Conservation (phyloP, 2,329 filamentous ascomycete genomes). For the Paracamarosporium sp. region DNA sequence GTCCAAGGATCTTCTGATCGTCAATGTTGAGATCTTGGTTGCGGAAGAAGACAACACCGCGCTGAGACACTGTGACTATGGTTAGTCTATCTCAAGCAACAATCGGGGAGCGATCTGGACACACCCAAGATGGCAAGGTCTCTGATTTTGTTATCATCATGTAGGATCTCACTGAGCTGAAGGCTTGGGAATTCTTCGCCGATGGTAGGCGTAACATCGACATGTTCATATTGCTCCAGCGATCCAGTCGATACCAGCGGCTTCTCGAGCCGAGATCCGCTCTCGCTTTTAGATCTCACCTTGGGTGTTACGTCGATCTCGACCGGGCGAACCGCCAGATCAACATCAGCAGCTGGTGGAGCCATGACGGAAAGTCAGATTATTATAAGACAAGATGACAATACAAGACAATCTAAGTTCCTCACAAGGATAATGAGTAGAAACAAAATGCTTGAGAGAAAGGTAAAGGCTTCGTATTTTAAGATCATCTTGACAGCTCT, state of each 20-base stretch:
- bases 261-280: not conserved
- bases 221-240: conserved; percentile 52
- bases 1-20: conserved; percentile 68
- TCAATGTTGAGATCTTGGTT: conserved; percentile 66
- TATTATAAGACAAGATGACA: not conserved
- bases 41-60: conserved; percentile 73
- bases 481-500: not conserved
- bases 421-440: too few relatives aligned
- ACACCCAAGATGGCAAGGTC: conserved; percentile 59
- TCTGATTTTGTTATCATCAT: conserved; percentile 38
- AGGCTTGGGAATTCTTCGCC: conserved; percentile 53
- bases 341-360: conserved; percentile 7
- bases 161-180: conserved; percentile 38
- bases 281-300: not conserved
- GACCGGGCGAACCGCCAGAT: not conserved
- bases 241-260: conserved; percentile 48
- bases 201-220: conserved; percentile 58
- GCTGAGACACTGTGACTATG: conserved; percentile 57
- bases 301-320: not conserved
- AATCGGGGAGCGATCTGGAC: too few relatives aligned
- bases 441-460: too few relatives aligned
- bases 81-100: not conserved
- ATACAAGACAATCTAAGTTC: too few relatives aligned
- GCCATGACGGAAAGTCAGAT: not conserved
- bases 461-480: not conserved